These are phyloP conservation scores for Cordyceps tenuipes DNA, from an alignment of 2,329 filamentous ascomycete genomes.

Conservation along the genomic window DNA sequence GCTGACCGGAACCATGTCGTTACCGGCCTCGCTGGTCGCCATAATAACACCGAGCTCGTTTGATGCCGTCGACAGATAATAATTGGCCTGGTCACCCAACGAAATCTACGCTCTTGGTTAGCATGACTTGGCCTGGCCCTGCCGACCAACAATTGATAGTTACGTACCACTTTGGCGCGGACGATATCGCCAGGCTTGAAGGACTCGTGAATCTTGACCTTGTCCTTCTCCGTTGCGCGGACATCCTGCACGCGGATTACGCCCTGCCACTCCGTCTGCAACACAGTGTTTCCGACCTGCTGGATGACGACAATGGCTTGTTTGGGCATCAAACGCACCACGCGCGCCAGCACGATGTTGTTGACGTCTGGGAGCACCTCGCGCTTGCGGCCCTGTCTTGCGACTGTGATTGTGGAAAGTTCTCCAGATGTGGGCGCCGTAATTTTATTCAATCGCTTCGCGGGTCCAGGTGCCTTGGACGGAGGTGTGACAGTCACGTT, in stretches of 20 bases:
- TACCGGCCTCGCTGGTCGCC: conserved; percentile 79
- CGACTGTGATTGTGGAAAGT: conserved; percentile 49
- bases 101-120: conserved; percentile 53
- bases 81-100: conserved; percentile 86
- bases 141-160: not conserved
- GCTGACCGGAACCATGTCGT: conserved; percentile 84
- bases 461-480: conserved; percentile 38
- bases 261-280: conserved; percentile 76
- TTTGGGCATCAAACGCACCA: conserved; percentile 75
- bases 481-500: conserved; percentile 49
- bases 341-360: conserved; percentile 71
- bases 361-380: conserved; percentile 76
- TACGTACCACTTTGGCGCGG: conserved; percentile 67
- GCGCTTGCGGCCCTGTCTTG: conserved; percentile 42
- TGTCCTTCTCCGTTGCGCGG: conserved; percentile 90
- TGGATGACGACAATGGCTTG: conserved; percentile 84
- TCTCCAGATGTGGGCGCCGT: conserved; percentile 34
- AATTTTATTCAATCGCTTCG: conserved; percentile 53
- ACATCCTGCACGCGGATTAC: conserved; percentile 86
- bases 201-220: conserved; percentile 80
- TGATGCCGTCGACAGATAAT: conserved; percentile 85
- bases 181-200: conserved; percentile 93
- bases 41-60: conserved; percentile 93
- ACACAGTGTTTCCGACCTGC: conserved; percentile 64
- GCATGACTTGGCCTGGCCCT: not conserved